phyloP scores from a whole-genome alignment of 2,329 filamentous ascomycete genomes.

The Biscogniauxia marginata region DNA sequence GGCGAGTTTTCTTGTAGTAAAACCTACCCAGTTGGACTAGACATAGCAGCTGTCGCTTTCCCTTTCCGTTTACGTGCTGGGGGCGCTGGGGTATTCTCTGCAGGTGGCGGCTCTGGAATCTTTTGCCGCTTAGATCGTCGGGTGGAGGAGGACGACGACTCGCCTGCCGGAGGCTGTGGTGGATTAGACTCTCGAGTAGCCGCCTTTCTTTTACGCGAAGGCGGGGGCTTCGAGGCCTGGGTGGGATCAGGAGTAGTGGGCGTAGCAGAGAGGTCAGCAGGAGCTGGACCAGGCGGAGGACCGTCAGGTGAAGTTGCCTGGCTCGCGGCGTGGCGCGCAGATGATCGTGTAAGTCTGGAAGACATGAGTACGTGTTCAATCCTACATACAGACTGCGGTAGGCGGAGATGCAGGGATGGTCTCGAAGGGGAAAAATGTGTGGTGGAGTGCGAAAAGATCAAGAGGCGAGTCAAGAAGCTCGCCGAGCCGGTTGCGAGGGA shows the following conservation, averaged over 20 bases:
- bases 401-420: conserved; percentile 9
- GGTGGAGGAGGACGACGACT: conserved; percentile 42
- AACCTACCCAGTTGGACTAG: conserved; percentile 65
- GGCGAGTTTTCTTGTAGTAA: conserved; percentile 5
- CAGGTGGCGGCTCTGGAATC: conserved; percentile 48
- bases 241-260: conserved; percentile 36
- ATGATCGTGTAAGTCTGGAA: conserved; percentile 93
- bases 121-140: conserved; percentile 72
- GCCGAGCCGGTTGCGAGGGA: conserved; percentile 7
- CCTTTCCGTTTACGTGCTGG: conserved; percentile 56
- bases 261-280: conserved; percentile 41
- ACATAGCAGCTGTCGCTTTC: conserved; percentile 66
- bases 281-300: conserved; percentile 38
- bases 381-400: conserved; percentile 12
- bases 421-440: conserved; percentile 11
- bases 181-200: conserved; percentile 49
- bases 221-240: conserved; percentile 43
- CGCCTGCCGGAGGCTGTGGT: conserved; percentile 28
- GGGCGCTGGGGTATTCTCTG: conserved; percentile 34
- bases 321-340: conserved; percentile 82
- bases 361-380: conserved; percentile 71
- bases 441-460: conserved; percentile 13
- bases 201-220: conserved; percentile 74
- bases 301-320: conserved; percentile 48
- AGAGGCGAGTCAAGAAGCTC: conserved; percentile 14